Conservation (phyloP, 108 stramenopile species). For the Fragilariopsis cylindrus region DNA sequence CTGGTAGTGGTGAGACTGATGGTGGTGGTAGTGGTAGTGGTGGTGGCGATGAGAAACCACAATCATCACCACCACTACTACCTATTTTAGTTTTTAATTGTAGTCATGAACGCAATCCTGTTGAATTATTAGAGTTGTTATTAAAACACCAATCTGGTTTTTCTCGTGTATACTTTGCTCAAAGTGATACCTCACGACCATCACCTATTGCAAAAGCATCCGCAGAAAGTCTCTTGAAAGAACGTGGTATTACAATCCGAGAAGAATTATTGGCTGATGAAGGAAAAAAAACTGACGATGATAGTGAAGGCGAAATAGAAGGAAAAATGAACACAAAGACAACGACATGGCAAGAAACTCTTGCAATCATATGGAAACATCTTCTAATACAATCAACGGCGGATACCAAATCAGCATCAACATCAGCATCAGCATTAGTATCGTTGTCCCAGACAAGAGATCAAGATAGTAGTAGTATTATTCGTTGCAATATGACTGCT, state of each 20-base stretch:
- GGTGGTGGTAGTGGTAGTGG: too few relatives aligned
- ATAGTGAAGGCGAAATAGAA: not conserved
- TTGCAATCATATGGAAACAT: conserved; percentile 46
- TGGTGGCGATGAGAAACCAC: not conserved
- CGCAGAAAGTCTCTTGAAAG: conserved; percentile 45
- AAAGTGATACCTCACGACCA: conserved; percentile 61
- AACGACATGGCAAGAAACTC: conserved; percentile 55
- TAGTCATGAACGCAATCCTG: conserved; percentile 81
- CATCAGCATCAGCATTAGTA: conserved; percentile 16
- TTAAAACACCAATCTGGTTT: conserved; percentile 24
- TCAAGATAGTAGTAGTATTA: not conserved
- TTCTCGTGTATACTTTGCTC: conserved; percentile 65
- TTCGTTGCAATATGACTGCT: conserved; percentile 27
- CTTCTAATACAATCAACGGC: not conserved
- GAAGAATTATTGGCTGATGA: not conserved
- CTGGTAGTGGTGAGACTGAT: too few relatives aligned
- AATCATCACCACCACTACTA: not conserved
- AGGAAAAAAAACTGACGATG: not conserved
- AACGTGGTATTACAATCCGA: conserved; percentile 27
- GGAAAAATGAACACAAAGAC: not conserved
- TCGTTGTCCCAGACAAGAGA: not conserved
- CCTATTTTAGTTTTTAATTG: conserved; percentile 76
- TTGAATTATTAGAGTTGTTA: conserved; percentile 56
- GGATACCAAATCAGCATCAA: not conserved
- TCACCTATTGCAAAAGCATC: conserved; percentile 56